Base-by-base conservation (phyloP, 345 rosid genomes). In the Trapa bicornis region DNA sequence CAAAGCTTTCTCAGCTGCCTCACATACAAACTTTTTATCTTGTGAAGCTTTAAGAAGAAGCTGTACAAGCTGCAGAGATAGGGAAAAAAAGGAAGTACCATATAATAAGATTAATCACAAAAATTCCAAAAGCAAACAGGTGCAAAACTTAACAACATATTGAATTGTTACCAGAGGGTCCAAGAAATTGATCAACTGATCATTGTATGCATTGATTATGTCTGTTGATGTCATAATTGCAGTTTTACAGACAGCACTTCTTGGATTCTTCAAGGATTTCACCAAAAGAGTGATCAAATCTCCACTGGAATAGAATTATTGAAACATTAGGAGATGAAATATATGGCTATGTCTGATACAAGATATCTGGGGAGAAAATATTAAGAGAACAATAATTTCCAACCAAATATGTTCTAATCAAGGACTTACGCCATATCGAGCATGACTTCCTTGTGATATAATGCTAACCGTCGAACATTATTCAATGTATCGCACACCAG, bases 201-300 rank as follows among this genome's bases (percentile, higher is more conserved):
- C 83, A 39, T 82, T 82, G 56, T 88, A 94, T 17, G 91, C 85
- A 73, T 65, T 76, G 75, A 88, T 89, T 68, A 94, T 77, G 75
- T 94, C 97, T 47, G 91, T 80, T 68, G 91, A 79, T 65, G 97
- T 83, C 99, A 94, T 91, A 67, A 89, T 80, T 72, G 96, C 96
- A 43, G 96, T 94, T 84, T 94, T 94, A 77, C 97, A 91, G 22
- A 94, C 86, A 16, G 97, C 96, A 66, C 99, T 91, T 81, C 97
- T 89, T 58, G 99, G 99, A 79, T 91, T 94, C 80, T 94, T 94
- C 77, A 94, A 74, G 57, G 95, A 87, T 77, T 91, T 94, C 73
- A 94, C 99, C 39, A 87, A 50, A 41, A 94, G 87, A 41, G 87
- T 84, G 52, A 89, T 79, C 72, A 87, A 83, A 66, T 89, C 84